phyloP scores from a whole-genome alignment of 2,329 filamentous ascomycete genomes.

The Epicoccum sorghinum region DNA sequence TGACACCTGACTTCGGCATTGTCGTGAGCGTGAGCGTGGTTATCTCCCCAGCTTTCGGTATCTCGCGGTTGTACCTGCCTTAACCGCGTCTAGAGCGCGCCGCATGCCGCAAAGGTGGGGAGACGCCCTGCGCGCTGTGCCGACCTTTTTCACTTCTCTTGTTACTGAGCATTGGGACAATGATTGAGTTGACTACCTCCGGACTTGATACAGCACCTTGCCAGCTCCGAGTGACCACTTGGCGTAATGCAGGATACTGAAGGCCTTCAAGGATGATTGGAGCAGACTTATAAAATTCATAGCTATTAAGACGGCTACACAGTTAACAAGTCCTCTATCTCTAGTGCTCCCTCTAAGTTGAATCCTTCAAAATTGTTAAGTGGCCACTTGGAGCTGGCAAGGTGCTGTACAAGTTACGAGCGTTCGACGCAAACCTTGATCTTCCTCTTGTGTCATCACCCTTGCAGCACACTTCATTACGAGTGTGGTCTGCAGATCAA shows the following conservation, averaged over 20 bases:
- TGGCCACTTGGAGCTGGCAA: too few relatives aligned
- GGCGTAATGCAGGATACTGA: too few relatives aligned
- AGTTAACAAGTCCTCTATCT: too few relatives aligned
- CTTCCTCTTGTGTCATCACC: neutral
- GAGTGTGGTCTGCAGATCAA: neutral
- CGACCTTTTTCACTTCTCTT: neutral
- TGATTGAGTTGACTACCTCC: neutral
- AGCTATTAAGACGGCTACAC: too few relatives aligned
- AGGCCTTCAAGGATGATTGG: too few relatives aligned
- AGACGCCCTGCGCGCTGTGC: constrained; percentile 11
- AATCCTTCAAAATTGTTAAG: too few relatives aligned
- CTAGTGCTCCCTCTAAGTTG: too few relatives aligned
- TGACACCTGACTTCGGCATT: constrained; percentile 22
- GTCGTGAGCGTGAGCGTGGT: constrained; percentile 1
- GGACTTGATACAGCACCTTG: neutral
- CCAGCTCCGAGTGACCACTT: too few relatives aligned
- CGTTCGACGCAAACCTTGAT: neutral
- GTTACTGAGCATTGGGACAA: neutral
- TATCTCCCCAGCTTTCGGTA: constrained; percentile 18
- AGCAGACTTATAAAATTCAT: too few relatives aligned
- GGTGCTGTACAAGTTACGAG: too few relatives aligned
- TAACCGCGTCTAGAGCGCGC: constrained; percentile 17
- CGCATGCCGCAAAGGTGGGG: constrained; percentile 8
- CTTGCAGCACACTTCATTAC: neutral
- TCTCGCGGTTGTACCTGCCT: constrained; percentile 17